Conservation (phyloP, 1,284 basidiomycete species). For the Marasmius oreades region DNA sequence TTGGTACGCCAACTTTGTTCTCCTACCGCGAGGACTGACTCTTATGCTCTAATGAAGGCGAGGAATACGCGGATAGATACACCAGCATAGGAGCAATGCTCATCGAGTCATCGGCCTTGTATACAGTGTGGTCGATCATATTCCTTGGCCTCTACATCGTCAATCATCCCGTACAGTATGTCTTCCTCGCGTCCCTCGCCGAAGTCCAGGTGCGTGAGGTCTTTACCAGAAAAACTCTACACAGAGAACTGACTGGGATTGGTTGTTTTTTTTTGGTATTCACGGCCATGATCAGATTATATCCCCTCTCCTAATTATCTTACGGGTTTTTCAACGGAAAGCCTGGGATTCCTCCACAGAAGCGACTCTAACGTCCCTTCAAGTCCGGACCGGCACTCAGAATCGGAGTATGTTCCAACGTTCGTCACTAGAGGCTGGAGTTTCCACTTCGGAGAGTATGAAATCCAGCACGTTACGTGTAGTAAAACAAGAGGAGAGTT, state of each 20-base stretch:
- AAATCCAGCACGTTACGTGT: neutral
- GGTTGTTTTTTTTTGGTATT: no score
- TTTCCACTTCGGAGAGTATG: neutral
- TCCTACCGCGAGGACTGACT: neutral
- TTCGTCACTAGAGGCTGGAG: neutral
- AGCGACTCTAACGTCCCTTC: neutral
- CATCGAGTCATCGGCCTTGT: constrained; percentile 21
- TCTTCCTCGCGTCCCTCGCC: constrained; percentile 25
- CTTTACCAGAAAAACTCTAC: no score
- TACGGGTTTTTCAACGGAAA: neutral
- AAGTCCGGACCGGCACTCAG: neutral
- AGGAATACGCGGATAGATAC: constrained; percentile 1
- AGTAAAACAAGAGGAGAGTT: no score
- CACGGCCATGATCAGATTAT: neutral
- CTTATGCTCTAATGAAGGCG: neutral
- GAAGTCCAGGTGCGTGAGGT: constrained; percentile 26
- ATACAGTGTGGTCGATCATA: constrained; percentile 15
- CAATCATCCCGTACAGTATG: constrained; percentile 19
- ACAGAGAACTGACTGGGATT: no score
- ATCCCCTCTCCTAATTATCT: neutral
- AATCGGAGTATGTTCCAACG: neutral
- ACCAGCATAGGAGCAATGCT: constrained; percentile 16
- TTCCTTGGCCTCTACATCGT: constrained; percentile 20
- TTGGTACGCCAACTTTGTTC: neutral
- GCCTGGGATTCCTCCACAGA: neutral